Evolutionary conservation across 78 protist genomes (phyloP).

Genomic region (Goniomonas avonlea): DNA sequence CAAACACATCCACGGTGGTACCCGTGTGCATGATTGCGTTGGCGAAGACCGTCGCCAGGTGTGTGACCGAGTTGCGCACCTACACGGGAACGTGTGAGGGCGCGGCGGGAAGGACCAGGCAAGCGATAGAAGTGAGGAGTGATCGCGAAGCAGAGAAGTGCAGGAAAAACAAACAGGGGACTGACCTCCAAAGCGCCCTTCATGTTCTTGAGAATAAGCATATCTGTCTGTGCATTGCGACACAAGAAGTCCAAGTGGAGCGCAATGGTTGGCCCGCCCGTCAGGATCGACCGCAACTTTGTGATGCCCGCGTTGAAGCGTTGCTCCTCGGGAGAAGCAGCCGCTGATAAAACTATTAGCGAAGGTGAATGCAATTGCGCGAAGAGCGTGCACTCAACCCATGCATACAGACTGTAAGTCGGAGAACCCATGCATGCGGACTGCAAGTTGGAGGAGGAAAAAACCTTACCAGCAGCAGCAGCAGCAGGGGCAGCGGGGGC

Average conservation of each 20-base stretch:
- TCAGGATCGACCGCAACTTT: constrained; percentile 52
- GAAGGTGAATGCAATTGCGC: too few relatives aligned
- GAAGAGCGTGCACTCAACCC: too few relatives aligned
- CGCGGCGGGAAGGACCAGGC: neutral
- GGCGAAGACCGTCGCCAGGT: constrained; percentile 75
- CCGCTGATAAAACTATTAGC: too few relatives aligned
- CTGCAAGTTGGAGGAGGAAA: neutral
- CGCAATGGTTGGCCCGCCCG: constrained; percentile 66
- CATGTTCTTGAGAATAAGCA: constrained; percentile 63
- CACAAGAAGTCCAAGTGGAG: constrained; percentile 79
- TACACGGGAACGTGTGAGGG: neutral
- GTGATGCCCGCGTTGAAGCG: neutral
- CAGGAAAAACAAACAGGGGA: neutral
- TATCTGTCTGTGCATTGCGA: constrained; percentile 71
- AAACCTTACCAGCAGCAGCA: neutral
- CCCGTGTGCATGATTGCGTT: constrained; percentile 92
- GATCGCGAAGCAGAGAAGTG: neutral
- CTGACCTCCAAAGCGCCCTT: constrained; percentile 42
- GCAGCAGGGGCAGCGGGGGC: neutral
- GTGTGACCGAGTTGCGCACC: constrained; percentile 40
- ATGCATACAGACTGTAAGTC: too few relatives aligned
- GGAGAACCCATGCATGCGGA: too few relatives aligned
- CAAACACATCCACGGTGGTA: constrained; percentile 88
- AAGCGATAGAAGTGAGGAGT: neutral
- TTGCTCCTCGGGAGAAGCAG: neutral